Evolutionary conservation across 1,284 basidiomycete species (phyloP).

Genomic region (Moesziomyces sp.): DNA sequence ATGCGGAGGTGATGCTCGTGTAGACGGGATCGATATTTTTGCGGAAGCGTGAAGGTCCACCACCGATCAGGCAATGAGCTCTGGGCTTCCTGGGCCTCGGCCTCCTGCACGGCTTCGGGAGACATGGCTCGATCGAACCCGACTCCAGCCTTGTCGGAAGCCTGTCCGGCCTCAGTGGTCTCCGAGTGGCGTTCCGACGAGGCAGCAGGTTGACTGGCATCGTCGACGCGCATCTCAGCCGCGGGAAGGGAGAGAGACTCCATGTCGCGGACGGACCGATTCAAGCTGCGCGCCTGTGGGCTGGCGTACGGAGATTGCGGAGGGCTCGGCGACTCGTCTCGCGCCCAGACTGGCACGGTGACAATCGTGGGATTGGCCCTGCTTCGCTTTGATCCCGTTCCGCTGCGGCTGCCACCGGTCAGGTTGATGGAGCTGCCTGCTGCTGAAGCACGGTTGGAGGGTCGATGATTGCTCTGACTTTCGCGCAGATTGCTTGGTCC

Average conservation of each 20-base stretch:
- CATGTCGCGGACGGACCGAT: constrained; percentile 20
- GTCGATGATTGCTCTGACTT: constrained; percentile 19
- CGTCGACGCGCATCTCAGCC: constrained; percentile 17
- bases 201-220: constrained; percentile 9
- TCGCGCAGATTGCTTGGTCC: constrained; percentile 15
- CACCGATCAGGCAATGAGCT: constrained; percentile 42
- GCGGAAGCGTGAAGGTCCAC: constrained; percentile 61
- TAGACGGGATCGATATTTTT: constrained; percentile 53
- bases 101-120: constrained; percentile 22
- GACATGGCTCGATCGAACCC: constrained; percentile 25
- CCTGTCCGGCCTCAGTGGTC: constrained; percentile 12
- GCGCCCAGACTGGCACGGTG: constrained; percentile 50
- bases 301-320: constrained; percentile 31
- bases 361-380: constrained; percentile 41
- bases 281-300: constrained; percentile 27
- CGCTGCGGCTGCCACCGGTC: constrained; percentile 11
- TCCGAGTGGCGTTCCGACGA: constrained; percentile 17
- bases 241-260: constrained; percentile 25
- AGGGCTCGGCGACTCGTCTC: constrained; percentile 49
- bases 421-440: constrained; percentile 24
- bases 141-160: constrained; percentile 7
- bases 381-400: constrained; percentile 15
- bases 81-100: constrained; percentile 30
- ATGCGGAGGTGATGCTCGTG: constrained; percentile 54
- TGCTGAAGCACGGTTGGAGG: constrained; percentile 26